Conservation (phyloP, 1,284 basidiomycete species). For the Leccinum angustisporum region DNA sequence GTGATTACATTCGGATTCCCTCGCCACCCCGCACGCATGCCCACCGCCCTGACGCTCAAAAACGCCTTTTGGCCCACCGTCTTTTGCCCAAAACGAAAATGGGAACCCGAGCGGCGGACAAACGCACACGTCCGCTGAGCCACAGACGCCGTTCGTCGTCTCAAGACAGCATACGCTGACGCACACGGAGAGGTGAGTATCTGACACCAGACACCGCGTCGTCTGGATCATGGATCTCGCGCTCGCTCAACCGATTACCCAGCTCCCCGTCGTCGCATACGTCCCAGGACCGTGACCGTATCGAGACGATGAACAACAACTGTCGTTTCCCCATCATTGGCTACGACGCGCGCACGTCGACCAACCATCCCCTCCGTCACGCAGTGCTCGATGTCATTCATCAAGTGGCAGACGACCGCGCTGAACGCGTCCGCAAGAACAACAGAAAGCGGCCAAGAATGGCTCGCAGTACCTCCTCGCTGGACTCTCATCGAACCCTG, state of each 20-base stretch:
- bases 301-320: conserved; percentile 34
- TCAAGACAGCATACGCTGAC: conserved; percentile 48
- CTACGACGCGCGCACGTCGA: conserved; percentile 55
- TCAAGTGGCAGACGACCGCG: conserved; percentile 58
- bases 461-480: conserved; percentile 81
- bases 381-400: conserved; percentile 79
- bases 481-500: conserved; percentile 85
- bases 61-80: conserved; percentile 79
- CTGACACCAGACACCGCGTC: neutral
- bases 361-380: conserved; percentile 78
- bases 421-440: conserved; percentile 11
- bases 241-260: neutral
- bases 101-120: conserved; percentile 69
- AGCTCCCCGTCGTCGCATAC: conserved; percentile 79
- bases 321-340: conserved; percentile 49
- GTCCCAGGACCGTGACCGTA: conserved; percentile 69
- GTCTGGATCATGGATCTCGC: neutral
- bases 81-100: conserved; percentile 71
- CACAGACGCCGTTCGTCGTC: conserved; percentile 58
- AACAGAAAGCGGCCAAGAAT: conserved; percentile 40
- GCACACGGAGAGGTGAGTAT: conserved; percentile 55
- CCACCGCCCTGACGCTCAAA: conserved; percentile 66
- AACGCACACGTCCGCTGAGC: conserved; percentile 69
- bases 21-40: conserved; percentile 67
- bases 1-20: conserved; percentile 85